Conservation (phyloP, 1,139 yeast species). For the Diutina catenulata region DNA sequence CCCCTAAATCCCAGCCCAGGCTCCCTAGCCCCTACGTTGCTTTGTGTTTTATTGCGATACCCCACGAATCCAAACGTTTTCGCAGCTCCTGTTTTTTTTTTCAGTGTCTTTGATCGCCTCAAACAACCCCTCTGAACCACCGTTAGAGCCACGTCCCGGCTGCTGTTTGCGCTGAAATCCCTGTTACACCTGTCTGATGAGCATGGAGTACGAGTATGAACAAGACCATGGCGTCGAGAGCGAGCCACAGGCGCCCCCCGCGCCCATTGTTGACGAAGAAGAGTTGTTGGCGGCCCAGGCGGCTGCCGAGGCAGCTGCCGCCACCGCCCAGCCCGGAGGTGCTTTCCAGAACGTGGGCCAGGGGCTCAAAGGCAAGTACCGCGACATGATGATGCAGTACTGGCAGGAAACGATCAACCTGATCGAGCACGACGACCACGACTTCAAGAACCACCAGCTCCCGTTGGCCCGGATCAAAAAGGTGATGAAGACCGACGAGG, state of each 20-base stretch:
- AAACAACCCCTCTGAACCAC: no score
- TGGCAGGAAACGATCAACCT: slow-evolving; percentile 95
- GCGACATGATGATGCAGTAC: slow-evolving; percentile 85
- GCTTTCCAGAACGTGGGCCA: slow-evolving; percentile 91
- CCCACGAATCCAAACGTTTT: no score
- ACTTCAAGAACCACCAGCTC: slow-evolving; percentile 85
- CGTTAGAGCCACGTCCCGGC: no score
- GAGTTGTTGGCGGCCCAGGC: slow-evolving; percentile 2
- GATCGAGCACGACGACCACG: slow-evolving; percentile 83
- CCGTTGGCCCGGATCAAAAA: slow-evolving; percentile 91
- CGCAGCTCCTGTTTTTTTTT: no score
- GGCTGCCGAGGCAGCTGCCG: slow-evolving; percentile 5
- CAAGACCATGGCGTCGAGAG: neutral
- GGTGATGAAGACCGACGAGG: slow-evolving; percentile 97
- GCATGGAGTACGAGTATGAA: slow-evolving; percentile 5
- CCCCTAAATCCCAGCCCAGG: no score
- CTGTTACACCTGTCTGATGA: no score
- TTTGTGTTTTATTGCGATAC: no score
- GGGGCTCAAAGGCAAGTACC: slow-evolving; percentile 72
- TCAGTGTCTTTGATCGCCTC: no score
- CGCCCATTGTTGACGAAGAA: slow-evolving; percentile 3
- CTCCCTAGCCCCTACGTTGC: no score
- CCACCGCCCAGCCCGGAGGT: slow-evolving; percentile 20
- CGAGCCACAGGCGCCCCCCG: neutral
- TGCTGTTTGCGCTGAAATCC: no score